A percentile compares a stretch with the other conserved stretches of the same genome.
These are phyloP conservation scores for Litchi chinensis DNA, from an alignment of 345 rosid species.

Conservation along the genomic window DNA sequence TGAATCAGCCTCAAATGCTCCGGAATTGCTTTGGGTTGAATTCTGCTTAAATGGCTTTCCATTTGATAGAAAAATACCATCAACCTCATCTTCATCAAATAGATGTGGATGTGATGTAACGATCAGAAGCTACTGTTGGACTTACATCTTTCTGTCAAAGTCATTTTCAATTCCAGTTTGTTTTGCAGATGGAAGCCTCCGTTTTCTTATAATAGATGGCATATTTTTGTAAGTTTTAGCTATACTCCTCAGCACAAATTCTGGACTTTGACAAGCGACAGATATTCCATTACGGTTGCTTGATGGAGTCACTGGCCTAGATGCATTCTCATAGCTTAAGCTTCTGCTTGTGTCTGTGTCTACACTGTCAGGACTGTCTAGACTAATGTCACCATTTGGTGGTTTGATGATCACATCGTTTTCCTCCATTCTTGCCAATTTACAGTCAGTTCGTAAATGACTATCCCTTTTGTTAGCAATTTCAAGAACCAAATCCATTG, in stretches of 20 bases:
- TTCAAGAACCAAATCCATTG: conserved; percentile 19
- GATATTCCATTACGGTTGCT: background rate
- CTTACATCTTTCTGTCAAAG: no score
- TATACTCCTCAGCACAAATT: conserved; percentile 41
- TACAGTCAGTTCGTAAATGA: background rate
- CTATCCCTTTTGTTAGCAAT: background rate
- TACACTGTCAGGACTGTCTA: background rate
- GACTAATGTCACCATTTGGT: background rate
- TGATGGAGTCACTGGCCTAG: conserved; percentile 14
- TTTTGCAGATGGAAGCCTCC: conserved; percentile 3
- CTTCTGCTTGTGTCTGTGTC: no score
- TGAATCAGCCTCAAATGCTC: no score
- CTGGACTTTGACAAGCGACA: conserved; percentile 27
- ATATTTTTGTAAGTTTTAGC: conserved; percentile 47
- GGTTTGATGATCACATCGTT: background rate
- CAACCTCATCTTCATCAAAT: no score
- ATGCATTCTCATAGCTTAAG: background rate
- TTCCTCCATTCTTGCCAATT: background rate
- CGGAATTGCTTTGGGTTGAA: no score
- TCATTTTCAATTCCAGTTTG: background rate
- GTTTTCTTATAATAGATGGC: conserved; percentile 55
- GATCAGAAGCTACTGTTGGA: no score
- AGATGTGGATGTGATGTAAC: no score
- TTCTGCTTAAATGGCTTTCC: no score
- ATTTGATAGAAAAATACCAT: no score